Conservation (phyloP, 192 early-diverging fungal genomes). For the Dissophora globulifera region DNA sequence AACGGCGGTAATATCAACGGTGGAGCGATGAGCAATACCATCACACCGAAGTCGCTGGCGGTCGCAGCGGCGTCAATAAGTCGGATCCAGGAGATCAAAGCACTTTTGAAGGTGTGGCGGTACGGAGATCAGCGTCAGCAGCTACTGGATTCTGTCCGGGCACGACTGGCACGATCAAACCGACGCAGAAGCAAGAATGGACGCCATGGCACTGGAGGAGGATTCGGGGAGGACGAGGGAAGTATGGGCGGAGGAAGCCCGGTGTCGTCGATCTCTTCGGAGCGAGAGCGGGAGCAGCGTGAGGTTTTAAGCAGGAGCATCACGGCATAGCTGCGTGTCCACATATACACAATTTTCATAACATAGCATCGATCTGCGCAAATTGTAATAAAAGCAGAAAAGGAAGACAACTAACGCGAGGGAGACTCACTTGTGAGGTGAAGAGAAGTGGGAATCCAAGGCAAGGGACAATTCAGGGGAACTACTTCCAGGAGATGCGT, state of each 20-base stretch:
- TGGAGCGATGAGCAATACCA: slow-evolving; percentile 9
- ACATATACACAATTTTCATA: no score
- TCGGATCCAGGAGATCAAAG: slow-evolving; percentile 44
- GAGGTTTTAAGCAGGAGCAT: slow-evolving; percentile 9
- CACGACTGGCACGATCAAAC: slow-evolving; percentile 33
- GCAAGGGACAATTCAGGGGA: slow-evolving; percentile 7
- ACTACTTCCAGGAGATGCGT: background rate
- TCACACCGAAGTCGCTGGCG: slow-evolving; percentile 41
- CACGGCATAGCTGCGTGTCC: no score
- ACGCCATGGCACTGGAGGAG: slow-evolving; percentile 4
- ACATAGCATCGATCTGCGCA: no score
- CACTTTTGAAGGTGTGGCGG: slow-evolving; percentile 41
- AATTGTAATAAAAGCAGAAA: no score
- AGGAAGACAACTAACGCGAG: background rate
- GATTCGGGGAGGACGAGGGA: slow-evolving; percentile 5
- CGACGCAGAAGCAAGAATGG: slow-evolving; percentile 11
- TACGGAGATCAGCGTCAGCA: slow-evolving; percentile 41
- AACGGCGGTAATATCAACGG: background rate
- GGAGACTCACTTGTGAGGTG: no score
- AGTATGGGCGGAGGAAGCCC: slow-evolving; percentile 18
- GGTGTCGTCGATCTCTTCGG: slow-evolving; percentile 34
- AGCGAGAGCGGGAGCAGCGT: slow-evolving; percentile 32
- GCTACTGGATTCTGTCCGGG: slow-evolving; percentile 39
- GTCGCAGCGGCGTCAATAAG: slow-evolving; percentile 27
- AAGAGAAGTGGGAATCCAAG: background rate